Evolutionary conservation across 306 rosid species (phyloP), one percentile per base, ranked within the genome.

Genomic region (Acmispon strigosus): DNA sequence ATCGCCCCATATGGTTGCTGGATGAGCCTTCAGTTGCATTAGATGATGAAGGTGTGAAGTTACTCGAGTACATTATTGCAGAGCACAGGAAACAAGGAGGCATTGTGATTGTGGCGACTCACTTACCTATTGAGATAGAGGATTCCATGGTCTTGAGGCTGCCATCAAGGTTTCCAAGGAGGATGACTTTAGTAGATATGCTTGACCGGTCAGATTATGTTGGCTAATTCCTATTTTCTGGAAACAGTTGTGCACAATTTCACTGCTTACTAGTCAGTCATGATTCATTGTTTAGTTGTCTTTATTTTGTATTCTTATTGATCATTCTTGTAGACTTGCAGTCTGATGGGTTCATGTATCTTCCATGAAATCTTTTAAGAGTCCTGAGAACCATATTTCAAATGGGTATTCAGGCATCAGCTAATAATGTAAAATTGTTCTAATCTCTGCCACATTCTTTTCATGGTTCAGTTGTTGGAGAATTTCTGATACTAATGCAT

Each of bases 21-120:
- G 96, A 92, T 29, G 98, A 92, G 86, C 96, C 96, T 69, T 92
- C 96, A 1, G 95, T 92, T 72, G 98, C 96, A 11, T 81, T 92
- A 57, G 98, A 92, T 60, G 82, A 82, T 43, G 98, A 92, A 3
- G 96, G 98, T 42, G 94, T 90, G 55, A 85, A 73, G 88, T 76
- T 92, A 77, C 87, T 92, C 10, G 95, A 92, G 83, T 84, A 78
- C 61, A 80, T 89, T 22, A 86, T 92, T 58, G 84, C 87, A 16
- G 92, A 89, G 69, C 98, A 92, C 59, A 83, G 96, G 72, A 92
- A 86, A 80, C 76, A 77, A 6, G 96, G 98, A 49, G 96, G 95
- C 15, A 92, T 89, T 73, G 96, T 77, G 70, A 89, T 89, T 79
- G 92, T 86, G 52, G 95, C 87, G 0, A 80, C 82, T 51, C 84